Evolutionary conservation across 129 eudicot genomes (phyloP), one percentile per base, ranked within the genome.

Genomic region (Centella asiatica): DNA sequence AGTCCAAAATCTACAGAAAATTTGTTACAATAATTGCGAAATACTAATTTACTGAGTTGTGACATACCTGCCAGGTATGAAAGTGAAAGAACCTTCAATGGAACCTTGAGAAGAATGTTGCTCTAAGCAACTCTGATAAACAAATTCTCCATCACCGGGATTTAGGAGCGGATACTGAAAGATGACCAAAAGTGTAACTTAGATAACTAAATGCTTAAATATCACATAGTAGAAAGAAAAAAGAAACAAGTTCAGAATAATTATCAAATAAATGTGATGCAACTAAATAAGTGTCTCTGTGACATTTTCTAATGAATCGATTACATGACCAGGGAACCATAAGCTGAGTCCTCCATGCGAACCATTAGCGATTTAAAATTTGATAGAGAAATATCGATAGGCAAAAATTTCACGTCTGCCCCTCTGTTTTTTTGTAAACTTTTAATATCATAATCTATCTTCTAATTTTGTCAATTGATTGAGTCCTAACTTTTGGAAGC

Each of bases 61-160:
- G 25, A 22, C 72, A 39, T 72, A 89, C 97, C 95, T 90, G 69
- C 97, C 94, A 4, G 97, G 97, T 52, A 86, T 65, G 62, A 83
- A 86, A 44, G 97, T 86, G 67, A 86, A 90, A 52, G 81, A 86
- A 50, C 97, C 97, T 69, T 90, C 94, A 36, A 90, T 57, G 26
- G 94, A 90, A 25, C 97, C 97, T 23, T 69, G 65, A 34, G 83
- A 34, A 26, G 70, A 40, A 2, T 67, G 49, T 19, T 74, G 57
- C 66, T 56, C 19, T 19, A 80, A 44, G 67, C 94, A 86, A 58
- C 97, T 90, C 76, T 86, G 79, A 44, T 90, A 90, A 70, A 86
- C 83, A 72, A 90, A 86, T 69, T 90, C 97, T 70, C 83, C 80
- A 19, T 78, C 60, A 24, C 89, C 89, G 0, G 87, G 85, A 32